phyloP scores from a whole-genome alignment of 495 filamentous ascomycete species.

The Clohesyomyces aquaticus region DNA sequence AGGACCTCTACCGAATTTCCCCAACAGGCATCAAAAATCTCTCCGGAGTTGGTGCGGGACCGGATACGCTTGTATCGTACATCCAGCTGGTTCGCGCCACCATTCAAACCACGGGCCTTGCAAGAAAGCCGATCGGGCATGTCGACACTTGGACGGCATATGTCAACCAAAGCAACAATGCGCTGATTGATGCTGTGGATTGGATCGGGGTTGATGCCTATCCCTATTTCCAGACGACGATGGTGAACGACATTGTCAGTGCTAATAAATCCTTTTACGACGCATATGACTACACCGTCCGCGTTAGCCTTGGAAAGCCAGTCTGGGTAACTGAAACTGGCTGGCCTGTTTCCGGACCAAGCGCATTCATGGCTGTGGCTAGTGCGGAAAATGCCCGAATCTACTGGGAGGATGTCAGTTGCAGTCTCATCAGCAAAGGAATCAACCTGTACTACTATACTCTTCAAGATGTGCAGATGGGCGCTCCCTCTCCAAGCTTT shows the following conservation, averaged over 20 bases:
- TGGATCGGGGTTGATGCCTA: constrained; percentile 75
- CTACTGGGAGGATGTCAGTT: constrained; percentile 81
- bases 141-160: constrained; percentile 93
- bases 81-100: constrained; percentile 65
- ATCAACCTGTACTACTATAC: constrained; percentile 77
- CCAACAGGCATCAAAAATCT: constrained; percentile 56
- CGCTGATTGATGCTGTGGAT: constrained; percentile 71
- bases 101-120: constrained; percentile 62
- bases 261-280: constrained; percentile 66
- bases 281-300: constrained; percentile 61
- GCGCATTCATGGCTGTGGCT: constrained; percentile 64
- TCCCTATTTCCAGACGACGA: constrained; percentile 67
- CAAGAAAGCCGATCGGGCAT: constrained; percentile 68
- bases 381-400: constrained; percentile 69
- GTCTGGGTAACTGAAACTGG: constrained; percentile 94
- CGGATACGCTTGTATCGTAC: constrained; percentile 63
- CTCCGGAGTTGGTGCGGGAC: constrained; percentile 62
- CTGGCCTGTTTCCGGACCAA: constrained; percentile 73
- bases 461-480: constrained; percentile 65
- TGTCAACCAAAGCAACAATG: constrained; percentile 72
- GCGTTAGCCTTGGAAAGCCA: constrained; percentile 64
- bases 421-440: constrained; percentile 65
- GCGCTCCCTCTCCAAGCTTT: constrained; percentile 69
- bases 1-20: constrained; percentile 85
- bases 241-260: constrained; percentile 65